Conservation (phyloP, 2,329 filamentous ascomycete species). For the Neonectria faginata region DNA sequence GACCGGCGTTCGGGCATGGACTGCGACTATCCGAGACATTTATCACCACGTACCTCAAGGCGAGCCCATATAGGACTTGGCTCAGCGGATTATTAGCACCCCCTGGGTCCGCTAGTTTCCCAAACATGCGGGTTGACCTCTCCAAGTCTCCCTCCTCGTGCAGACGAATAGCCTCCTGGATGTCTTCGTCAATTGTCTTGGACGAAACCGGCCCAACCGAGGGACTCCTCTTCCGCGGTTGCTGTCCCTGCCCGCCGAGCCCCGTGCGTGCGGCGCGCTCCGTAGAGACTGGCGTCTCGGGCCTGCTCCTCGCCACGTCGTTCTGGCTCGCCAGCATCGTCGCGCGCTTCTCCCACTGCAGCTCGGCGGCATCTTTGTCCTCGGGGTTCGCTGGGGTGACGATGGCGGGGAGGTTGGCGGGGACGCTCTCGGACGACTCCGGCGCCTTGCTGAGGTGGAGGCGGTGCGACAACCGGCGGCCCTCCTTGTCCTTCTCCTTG, state of each 20-base stretch:
- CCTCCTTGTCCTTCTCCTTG: conserved; percentile 43
- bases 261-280: conserved; percentile 47
- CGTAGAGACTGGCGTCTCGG: conserved; percentile 52
- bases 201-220: conserved; percentile 55
- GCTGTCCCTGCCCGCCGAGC: conserved; percentile 32
- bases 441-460: conserved; percentile 72
- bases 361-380: conserved; percentile 66
- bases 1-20: background rate
- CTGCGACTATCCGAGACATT: conserved; percentile 10
- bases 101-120: conserved; percentile 81
- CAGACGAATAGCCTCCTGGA: conserved; percentile 94
- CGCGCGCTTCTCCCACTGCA: conserved; percentile 91
- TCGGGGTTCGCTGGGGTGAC: conserved; percentile 58
- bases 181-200: conserved; percentile 73
- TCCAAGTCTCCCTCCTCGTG: conserved; percentile 87
- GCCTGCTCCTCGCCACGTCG: conserved; percentile 59
- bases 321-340: conserved; percentile 83
- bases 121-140: conserved; percentile 87
- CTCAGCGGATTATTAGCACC: conserved; percentile 93
- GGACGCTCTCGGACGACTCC: conserved; percentile 78
- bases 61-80: conserved; percentile 95
- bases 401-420: conserved; percentile 83
- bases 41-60: conserved; percentile 73
- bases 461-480: conserved; percentile 73
- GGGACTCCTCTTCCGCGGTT: conserved; percentile 32